Base-by-base conservation (phyloP, 1,139 yeast species). In the Suhomyces guaymorum region DNA sequence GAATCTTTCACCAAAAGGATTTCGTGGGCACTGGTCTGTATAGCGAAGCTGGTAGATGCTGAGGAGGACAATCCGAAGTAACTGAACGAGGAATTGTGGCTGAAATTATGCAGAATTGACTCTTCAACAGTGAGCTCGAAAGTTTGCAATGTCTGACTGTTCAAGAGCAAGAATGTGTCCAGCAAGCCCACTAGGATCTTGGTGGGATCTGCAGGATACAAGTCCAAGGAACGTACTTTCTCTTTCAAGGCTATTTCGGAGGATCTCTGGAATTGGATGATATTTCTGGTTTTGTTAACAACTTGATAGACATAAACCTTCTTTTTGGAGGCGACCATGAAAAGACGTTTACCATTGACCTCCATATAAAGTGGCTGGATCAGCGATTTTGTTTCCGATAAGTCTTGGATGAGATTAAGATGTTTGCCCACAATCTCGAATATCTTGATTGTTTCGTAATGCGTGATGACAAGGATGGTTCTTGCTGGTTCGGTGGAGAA, bases 361-460 rank as follows among this genome's bases (percentile, higher is more conserved):
- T 51, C 52, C 16, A 60, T 37, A 30, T 48, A 54, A 11, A 52
- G 39, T 17, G 43, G 49, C 14, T 44, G 51, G 7, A 41, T 37
- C 30, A 42, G 50, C 6, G 45, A 35, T 25, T 46, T 48, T 4
- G 59, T 45, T 3, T 65, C 70, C 2, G 57, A 59, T 18, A 68
- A 48, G n/a, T 51, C 48, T 28, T 56, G 57, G 9, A 66, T 52
- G 30, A 64, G 48, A 35, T 62, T 65, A 23, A 67, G 48, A 38
- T 64, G 67, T 15, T 52, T 46, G 0, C 72, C 72, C 2, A 61
- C 63, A 33, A 59, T 51, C 41, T 68, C 73, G 41, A 52, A 61
- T 3, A 68, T 50, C 24, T 55, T 51, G 4, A 66, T 43, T 1
- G 49, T 35, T 9, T 61, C 68, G 1, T 47, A 27, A 4, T 52